Evolutionary conservation across 129 eudicot genomes (phyloP).

Genomic region (Centella asiatica): DNA sequence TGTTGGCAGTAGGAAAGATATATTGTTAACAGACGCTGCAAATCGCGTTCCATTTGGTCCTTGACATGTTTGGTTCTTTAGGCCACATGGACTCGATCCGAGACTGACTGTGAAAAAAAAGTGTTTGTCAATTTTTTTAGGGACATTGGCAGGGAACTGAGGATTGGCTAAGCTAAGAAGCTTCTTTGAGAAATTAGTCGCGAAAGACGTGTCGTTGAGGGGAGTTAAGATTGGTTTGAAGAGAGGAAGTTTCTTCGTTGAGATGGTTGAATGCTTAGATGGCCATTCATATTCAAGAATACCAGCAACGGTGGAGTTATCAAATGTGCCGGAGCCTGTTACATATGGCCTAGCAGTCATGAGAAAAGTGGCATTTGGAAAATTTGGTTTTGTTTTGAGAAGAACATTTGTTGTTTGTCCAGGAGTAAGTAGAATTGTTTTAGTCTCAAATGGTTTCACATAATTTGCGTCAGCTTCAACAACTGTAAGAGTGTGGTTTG

Average conservation of each 20-base stretch:
- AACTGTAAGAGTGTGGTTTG: slow-evolving; percentile 38
- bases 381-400: slow-evolving; percentile 33
- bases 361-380: slow-evolving; percentile 38
- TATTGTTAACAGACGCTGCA: slow-evolving; percentile 41
- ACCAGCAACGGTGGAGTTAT: slow-evolving; percentile 49
- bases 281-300: slow-evolving; percentile 29
- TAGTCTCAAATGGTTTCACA: slow-evolving; percentile 41
- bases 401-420: slow-evolving; percentile 64
- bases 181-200: slow-evolving; percentile 27
- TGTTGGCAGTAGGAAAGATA: slow-evolving; percentile 33
- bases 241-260: slow-evolving; percentile 24
- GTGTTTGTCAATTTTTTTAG: slow-evolving; percentile 30
- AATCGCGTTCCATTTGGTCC: slow-evolving; percentile 51
- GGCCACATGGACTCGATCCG: slow-evolving; percentile 47
- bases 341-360: slow-evolving; percentile 45
- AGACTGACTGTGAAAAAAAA: slow-evolving; percentile 52
- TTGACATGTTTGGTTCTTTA: slow-evolving; percentile 33
- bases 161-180: slow-evolving; percentile 38
- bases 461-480: slow-evolving; percentile 42
- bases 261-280: background rate
- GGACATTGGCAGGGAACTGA: slow-evolving; percentile 52
- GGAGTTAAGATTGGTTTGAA: slow-evolving; percentile 30
- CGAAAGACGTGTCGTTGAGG: slow-evolving; percentile 39
- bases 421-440: slow-evolving; percentile 36
- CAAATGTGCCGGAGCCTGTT: slow-evolving; percentile 38